Evolutionary conservation across 257 asterid genomes (phyloP).

Genomic region (Solanum commersonii): DNA sequence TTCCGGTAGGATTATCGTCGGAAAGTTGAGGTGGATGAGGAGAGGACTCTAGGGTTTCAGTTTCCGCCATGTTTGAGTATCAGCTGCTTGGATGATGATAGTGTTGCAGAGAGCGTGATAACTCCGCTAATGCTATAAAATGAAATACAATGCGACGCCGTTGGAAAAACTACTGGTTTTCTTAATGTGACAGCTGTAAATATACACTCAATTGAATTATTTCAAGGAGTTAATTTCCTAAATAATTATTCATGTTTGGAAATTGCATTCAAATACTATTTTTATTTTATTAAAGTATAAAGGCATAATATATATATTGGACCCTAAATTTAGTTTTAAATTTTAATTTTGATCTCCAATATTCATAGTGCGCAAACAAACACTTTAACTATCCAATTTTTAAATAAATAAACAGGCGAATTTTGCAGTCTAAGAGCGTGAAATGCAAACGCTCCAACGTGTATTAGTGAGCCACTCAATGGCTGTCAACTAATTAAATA

Average conservation of each 20-base stretch:
- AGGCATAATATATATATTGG: too few species aligned
- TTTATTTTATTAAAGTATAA: too few species aligned
- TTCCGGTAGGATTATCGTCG: conserved; percentile 10
- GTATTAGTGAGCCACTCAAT: too few species aligned
- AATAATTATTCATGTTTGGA: background rate
- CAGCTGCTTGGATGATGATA: background rate
- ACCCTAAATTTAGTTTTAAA: too few species aligned
- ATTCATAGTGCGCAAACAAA: too few species aligned
- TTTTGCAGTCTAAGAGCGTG: too few species aligned
- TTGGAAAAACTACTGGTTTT: background rate
- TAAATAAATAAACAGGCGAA: too few species aligned
- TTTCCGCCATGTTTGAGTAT: conserved; percentile 44
- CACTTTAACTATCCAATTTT: too few species aligned
- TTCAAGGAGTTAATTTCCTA: background rate
- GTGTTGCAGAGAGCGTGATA: background rate
- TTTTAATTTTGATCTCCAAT: too few species aligned
- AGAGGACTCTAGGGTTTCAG: conserved; percentile 30
- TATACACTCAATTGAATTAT: background rate
- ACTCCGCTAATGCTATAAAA: background rate
- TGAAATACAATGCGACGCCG: background rate
- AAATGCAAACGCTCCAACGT: too few species aligned
- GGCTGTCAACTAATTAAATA: too few species aligned
- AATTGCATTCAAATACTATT: background rate
- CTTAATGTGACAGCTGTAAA: background rate
- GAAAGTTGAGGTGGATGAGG: conserved; percentile 6